These are phyloP conservation scores for Apiospora saccharicola DNA, from an alignment of 2,329 filamentous ascomycete genomes.

Conservation along the genomic window DNA sequence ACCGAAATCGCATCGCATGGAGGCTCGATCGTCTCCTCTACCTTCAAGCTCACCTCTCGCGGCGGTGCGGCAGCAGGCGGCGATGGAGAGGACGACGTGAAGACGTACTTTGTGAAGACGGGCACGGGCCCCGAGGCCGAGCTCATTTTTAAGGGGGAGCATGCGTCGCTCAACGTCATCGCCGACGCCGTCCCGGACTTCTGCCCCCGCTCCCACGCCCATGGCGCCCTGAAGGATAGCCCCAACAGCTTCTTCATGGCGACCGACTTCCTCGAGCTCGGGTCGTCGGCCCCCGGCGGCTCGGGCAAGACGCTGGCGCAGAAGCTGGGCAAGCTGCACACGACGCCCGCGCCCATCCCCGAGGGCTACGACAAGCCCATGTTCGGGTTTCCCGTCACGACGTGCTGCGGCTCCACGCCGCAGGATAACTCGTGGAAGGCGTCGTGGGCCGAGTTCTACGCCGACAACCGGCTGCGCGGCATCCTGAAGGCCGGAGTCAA, in stretches of 20 bases:
- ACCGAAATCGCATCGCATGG: constrained; percentile 68
- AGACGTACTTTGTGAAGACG: constrained; percentile 76
- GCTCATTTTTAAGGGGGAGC: constrained; percentile 79
- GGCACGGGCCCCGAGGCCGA: constrained; percentile 65
- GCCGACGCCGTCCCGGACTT: constrained; percentile 74
- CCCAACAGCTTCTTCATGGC: constrained; percentile 64
- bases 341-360: constrained; percentile 73
- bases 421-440: constrained; percentile 79
- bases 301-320: constrained; percentile 69
- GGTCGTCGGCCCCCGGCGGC: constrained; percentile 49
- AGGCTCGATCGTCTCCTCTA: constrained; percentile 73
- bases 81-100: constrained; percentile 42
- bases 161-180: constrained; percentile 84
- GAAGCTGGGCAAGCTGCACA: constrained; percentile 82
- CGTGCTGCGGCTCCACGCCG: constrained; percentile 84
- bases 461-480: constrained; percentile 73
- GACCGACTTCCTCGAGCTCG: constrained; percentile 82
- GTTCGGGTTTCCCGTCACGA: constrained; percentile 86
- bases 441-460: constrained; percentile 88
- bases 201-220: constrained; percentile 77
- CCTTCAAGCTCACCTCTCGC: constrained; percentile 63
- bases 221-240: constrained; percentile 66
- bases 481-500: constrained; percentile 66
- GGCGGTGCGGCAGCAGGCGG: constrained; percentile 39
- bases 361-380: constrained; percentile 63